Conservation (phyloP, 129 eudicot species). For the Lactuca sativa region DNA sequence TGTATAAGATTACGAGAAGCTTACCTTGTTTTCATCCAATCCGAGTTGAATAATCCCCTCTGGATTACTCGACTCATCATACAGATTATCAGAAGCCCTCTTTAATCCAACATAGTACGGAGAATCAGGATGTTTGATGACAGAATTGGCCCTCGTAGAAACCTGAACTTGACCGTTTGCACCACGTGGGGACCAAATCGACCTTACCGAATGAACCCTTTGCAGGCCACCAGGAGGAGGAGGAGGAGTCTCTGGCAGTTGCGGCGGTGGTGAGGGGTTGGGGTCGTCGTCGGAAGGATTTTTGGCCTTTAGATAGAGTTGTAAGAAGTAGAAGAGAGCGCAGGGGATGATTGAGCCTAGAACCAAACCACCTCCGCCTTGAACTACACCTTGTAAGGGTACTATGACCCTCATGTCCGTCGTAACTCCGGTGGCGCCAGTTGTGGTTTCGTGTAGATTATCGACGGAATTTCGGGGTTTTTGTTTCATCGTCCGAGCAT, state of each 20-base stretch:
- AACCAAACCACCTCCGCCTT: constrained; percentile 83
- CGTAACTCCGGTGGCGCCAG: constrained; percentile 46
- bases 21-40: constrained; percentile 64
- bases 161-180: constrained; percentile 49
- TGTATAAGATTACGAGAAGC: background rate
- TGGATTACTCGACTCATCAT: constrained; percentile 47
- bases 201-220: constrained; percentile 54
- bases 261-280: constrained; percentile 27
- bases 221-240: constrained; percentile 38
- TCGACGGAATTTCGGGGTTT: constrained; percentile 4
- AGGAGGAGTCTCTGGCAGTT: constrained; percentile 35
- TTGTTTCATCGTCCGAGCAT: constrained; percentile 48
- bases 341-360: constrained; percentile 86
- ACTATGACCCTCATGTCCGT: constrained; percentile 91
- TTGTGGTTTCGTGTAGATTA: constrained; percentile 24
- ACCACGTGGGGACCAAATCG: constrained; percentile 58
- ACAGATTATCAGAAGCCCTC: constrained; percentile 53
- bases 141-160: constrained; percentile 57
- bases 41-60: constrained; percentile 77
- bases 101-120: constrained; percentile 57
- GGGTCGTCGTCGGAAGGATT: constrained; percentile 28
- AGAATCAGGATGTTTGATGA: constrained; percentile 49
- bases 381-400: constrained; percentile 92
- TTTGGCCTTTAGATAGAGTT: constrained; percentile 65
- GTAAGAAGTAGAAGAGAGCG: constrained; percentile 81